Conservation (phyloP, 202 grass and related monocot genomes). For the Carex arenaria region DNA sequence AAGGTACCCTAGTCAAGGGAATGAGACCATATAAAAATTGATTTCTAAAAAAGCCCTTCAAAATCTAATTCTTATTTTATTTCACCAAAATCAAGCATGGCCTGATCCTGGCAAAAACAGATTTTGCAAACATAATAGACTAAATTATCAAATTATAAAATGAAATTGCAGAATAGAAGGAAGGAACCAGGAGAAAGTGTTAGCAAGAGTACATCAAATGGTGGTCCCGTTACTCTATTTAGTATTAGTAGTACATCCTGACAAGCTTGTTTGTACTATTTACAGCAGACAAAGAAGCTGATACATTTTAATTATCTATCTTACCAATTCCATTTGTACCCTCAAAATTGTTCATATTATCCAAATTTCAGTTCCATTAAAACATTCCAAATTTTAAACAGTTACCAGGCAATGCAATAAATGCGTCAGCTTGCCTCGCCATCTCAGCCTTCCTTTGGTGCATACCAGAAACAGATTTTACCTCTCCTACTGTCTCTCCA, state of each 20-base stretch:
- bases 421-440: constrained; percentile 51
- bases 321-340: constrained; percentile 13
- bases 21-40: not conserved
- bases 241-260: constrained; percentile 3
- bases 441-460: constrained; percentile 71
- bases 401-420: constrained; percentile 52
- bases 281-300: not conserved
- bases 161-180: constrained; percentile 2
- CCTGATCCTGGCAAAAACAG: not conserved
- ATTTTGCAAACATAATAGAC: constrained; percentile 2
- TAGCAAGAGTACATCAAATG: not conserved
- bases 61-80: not conserved
- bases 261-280: constrained; percentile 2
- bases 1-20: not conserved
- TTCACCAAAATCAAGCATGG: not conserved
- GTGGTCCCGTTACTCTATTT: constrained; percentile 6
- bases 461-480: constrained; percentile 49
- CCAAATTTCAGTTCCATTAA: not conserved
- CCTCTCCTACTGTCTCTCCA: constrained; percentile 53
- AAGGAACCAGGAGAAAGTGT: not conserved
- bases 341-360: constrained; percentile 5
- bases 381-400: not conserved
- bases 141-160: constrained; percentile 4
- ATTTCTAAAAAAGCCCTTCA: not conserved
- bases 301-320: not conserved